A percentile compares a stretch with the other conserved stretches of the same genome.
These are phyloP conservation scores for Mrakia blollopis DNA, from an alignment of 768 basidiomycete species.

Conservation along the genomic window DNA sequence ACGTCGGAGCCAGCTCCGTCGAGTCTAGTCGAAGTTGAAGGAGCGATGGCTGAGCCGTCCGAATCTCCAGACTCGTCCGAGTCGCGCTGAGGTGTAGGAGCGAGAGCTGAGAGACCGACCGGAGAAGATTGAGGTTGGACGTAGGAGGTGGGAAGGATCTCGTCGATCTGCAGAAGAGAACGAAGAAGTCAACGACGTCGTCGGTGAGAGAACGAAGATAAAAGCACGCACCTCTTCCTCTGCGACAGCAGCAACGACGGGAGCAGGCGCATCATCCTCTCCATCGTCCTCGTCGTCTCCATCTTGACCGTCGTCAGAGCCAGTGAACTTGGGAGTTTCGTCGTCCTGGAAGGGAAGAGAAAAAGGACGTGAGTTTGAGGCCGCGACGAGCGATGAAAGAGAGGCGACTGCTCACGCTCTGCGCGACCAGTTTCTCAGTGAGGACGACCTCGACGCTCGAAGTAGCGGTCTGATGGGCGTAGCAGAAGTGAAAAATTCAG, in stretches of 20 bases:
- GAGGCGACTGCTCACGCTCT: slow-evolving; percentile 9
- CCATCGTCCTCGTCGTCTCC: slow-evolving; percentile 16
- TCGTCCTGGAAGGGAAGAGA: not conserved
- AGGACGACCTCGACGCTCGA: not conserved
- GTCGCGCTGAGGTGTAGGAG: slow-evolving; percentile 10
- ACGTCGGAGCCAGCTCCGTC: slow-evolving; percentile 11
- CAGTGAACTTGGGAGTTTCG: not conserved
- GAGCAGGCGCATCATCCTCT: not conserved
- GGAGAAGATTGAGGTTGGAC: not conserved
- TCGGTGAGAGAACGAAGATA: not conserved
- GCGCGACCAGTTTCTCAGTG: not conserved
- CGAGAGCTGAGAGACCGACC: not conserved
- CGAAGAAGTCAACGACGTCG: not conserved
- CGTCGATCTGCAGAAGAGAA: not conserved
- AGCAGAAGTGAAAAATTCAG: not conserved
- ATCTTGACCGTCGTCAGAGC: slow-evolving; percentile 1
- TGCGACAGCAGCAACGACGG: not conserved
- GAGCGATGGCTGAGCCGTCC: not conserved
- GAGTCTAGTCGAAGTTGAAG: not conserved
- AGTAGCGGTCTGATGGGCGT: not conserved
- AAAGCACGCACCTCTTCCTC: not conserved
- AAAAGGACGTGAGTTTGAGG: not conserved
- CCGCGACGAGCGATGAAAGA: not conserved
- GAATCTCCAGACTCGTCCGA: slow-evolving; percentile 13
- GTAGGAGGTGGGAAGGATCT: not conserved